Percentiles rank a stretch among this genome's conserved stretches.
These are phyloP conservation scores for Tubosaeta sp. DNA, from an alignment of 768 basidiomycete species.

Conservation along the genomic window DNA sequence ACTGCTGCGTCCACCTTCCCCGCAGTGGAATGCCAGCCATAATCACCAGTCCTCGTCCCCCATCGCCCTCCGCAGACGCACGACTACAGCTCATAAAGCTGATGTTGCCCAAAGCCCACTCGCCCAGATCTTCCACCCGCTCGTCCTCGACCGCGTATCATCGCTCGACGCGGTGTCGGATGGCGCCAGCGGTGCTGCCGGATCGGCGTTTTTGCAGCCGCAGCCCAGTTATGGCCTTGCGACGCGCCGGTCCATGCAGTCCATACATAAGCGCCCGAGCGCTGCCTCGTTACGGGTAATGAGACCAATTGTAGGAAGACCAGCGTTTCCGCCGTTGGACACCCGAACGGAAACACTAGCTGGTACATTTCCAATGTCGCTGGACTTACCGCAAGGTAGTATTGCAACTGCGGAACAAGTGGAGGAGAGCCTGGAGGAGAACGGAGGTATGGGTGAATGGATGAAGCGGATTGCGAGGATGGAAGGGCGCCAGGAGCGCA, in stretches of 20 bases:
- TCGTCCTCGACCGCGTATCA: conserved; percentile 48
- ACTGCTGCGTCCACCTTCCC: conserved; percentile 3
- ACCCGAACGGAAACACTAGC: conserved; percentile 22
- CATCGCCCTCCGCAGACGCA: conserved; percentile 16
- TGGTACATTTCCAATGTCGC: conserved; percentile 24
- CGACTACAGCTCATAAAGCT: conserved; percentile 12
- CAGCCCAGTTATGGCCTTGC: conserved; percentile 37
- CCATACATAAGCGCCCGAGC: conserved; percentile 11
- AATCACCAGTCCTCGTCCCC: conserved; percentile 15
- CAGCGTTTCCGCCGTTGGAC: conserved; percentile 17
- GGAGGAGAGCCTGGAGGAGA: conserved; percentile 26
- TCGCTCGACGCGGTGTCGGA: conserved; percentile 28
- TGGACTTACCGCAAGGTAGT: conserved; percentile 13
- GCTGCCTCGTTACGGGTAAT: conserved; percentile 8
- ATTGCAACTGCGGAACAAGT: conserved; percentile 24
- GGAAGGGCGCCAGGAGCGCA: conserved; percentile 44
- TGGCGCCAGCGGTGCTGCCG: conserved; percentile 6
- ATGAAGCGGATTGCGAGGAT: conserved; percentile 36
- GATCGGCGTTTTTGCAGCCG: conserved; percentile 6
- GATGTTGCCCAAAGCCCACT: conserved; percentile 48
- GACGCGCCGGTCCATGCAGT: conserved; percentile 35
- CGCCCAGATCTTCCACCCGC: conserved; percentile 69
- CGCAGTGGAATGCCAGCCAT: conserved; percentile 4
- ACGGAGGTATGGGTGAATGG: conserved; percentile 26
- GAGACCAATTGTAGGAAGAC: conserved; percentile 5